Evolutionary conservation across 139 green algal genomes (phyloP).

Genomic region (Medakamo hakoo): DNA sequence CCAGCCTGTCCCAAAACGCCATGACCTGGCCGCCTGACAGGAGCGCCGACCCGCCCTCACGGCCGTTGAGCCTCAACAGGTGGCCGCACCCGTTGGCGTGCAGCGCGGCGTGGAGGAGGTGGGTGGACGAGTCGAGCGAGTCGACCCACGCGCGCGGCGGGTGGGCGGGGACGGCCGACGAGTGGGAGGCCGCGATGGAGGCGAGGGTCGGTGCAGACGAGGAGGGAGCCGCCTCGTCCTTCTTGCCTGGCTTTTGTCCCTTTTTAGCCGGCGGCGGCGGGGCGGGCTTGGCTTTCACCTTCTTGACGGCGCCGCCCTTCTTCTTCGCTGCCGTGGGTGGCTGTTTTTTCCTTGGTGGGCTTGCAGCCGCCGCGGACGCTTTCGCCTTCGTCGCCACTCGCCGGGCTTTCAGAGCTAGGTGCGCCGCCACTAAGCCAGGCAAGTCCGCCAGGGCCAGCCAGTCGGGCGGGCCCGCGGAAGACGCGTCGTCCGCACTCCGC

Average conservation of each 20-base stretch:
- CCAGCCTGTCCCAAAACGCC: constrained; percentile 82
- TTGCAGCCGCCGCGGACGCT: too few species aligned
- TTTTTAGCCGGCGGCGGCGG: background rate
- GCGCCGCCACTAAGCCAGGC: background rate
- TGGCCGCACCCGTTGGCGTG: constrained; percentile 92
- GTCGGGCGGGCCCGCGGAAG: background rate
- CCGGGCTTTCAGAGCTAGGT: background rate
- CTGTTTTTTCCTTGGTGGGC: too few species aligned
- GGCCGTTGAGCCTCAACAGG: constrained; percentile 69
- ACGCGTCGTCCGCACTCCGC: background rate
- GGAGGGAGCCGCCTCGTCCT: background rate
- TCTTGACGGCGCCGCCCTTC: background rate
- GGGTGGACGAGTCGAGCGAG: constrained; percentile 9
- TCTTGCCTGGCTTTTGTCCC: background rate
- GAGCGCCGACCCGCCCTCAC: constrained; percentile 31
- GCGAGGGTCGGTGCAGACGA: background rate
- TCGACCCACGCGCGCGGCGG: background rate
- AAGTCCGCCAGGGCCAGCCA: background rate
- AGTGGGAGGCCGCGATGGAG: background rate
- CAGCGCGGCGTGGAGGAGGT: constrained; percentile 81
- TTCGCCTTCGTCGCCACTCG: too few species aligned
- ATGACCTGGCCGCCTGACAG: constrained; percentile 59
- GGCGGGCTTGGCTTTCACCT: too few species aligned
- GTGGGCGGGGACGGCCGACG: background rate
- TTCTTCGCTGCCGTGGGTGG: background rate